Evolutionary conservation across 371 early-diverging fungal species (phyloP), one percentile per base, ranked within the genome.

Genomic region (Parasitella parasitica): DNA sequence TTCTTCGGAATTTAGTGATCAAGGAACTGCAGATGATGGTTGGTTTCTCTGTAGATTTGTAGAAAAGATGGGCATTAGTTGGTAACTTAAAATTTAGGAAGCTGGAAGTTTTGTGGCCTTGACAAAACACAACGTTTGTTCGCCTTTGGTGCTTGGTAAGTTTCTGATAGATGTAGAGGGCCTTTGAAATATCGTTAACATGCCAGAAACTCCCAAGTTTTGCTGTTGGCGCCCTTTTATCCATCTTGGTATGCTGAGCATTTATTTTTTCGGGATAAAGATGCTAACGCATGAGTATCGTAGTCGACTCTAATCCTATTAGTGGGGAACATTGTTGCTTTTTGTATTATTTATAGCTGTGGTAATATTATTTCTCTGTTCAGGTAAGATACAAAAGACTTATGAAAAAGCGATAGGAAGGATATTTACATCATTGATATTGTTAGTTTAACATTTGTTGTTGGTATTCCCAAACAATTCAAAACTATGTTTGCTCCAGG

Each of bases 301-400:
- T 70, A 92, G 90, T 87, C 89, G 2, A 86, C 91, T 4, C 55
- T 94, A 48, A 69, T 77, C 50, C 81, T 94, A 38, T 46, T 81
- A n/a, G 71, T 85, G 8, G 62, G 62, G 16, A 78, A 86, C 41
- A 64, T 93, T 43, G 71, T 83, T 9, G 84, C 84, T 6, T 97
- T 96, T 81, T 96, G 96, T 20, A 83, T 94, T 51, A 78, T 94
- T 38, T 97, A 95, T 76, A 91, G 95, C 49, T 66, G 94, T 24
- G 96, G 97, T 41, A 96, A 97, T 74, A 59, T 95, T 13, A 61
- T 94, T n/a, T 91, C 95, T 16, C 61, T 97, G 37, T 61, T 91
- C 61, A 88, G 92, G 89, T 87, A 84, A 50, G 4, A 9, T 1
- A 89, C 15, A 24, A n/a, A 11, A 24, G 12, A 30, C 32, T 5